Evolutionary conservation across 176 grass and related monocot genomes (phyloP).

Genomic region (Oryza australiensis): DNA sequence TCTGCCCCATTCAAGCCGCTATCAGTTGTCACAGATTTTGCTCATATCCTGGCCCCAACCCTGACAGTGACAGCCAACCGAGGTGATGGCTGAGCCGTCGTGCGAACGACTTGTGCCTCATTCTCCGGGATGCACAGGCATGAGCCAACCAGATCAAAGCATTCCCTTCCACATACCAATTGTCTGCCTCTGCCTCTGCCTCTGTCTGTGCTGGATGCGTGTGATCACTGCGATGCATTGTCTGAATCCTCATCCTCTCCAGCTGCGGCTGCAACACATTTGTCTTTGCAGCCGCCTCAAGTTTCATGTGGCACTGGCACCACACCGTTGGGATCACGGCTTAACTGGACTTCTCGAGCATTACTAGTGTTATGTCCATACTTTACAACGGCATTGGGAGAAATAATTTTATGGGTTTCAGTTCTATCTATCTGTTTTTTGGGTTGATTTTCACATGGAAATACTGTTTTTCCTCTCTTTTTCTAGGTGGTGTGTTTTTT

Average conservation of each 20-base stretch:
- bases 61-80: not conserved
- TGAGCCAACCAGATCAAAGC: not conserved
- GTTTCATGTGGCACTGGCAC: no score
- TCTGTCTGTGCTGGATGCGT: not conserved
- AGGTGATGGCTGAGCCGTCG: not conserved
- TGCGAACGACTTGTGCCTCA: not conserved
- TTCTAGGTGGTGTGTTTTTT: no score
- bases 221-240: not conserved
- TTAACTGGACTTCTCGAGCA: no score
- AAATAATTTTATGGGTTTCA: no score
- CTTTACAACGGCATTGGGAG: no score
- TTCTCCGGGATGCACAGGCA: not conserved
- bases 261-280: no score
- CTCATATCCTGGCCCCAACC: not conserved
- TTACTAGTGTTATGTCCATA: no score
- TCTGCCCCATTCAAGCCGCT: slow-evolving; percentile 13
- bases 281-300: no score
- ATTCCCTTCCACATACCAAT: not conserved
- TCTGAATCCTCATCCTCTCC: not conserved
- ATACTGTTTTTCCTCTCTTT: no score
- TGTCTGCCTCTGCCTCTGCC: not conserved
- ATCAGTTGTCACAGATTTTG: slow-evolving; percentile 22
- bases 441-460: no score
- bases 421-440: no score
- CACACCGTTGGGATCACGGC: no score